Conservation (phyloP, 306 rosid genomes). For the Vicia faba region DNA sequence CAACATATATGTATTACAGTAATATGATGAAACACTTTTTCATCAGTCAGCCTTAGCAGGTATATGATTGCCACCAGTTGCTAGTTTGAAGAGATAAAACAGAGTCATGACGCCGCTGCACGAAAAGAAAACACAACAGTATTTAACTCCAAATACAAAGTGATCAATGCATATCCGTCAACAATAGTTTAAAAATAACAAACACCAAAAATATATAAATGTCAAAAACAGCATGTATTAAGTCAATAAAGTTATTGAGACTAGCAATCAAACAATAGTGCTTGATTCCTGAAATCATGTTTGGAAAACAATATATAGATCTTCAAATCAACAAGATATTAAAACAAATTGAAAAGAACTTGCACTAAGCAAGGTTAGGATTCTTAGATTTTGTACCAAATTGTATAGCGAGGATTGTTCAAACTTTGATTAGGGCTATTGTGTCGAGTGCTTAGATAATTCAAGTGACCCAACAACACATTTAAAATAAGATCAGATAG, state of each 20-base stretch:
- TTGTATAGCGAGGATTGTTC: neutral
- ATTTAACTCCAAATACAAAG: constrained; percentile 34
- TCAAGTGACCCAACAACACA: neutral
- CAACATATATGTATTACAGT: constrained; percentile 3
- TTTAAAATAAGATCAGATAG: neutral
- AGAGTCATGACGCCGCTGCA: constrained; percentile 77
- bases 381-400: neutral
- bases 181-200: constrained; percentile 8
- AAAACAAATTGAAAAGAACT: constrained; percentile 21
- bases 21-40: constrained; percentile 11
- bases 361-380: constrained; percentile 2
- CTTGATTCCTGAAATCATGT: neutral
- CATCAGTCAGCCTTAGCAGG: constrained; percentile 64
- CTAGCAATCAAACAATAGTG: neutral
- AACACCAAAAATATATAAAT: constrained; percentile 1
- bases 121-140: constrained; percentile 25
- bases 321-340: constrained; percentile 24
- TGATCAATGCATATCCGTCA: neutral
- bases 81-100: constrained; percentile 79
- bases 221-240: neutral
- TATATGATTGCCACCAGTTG: constrained; percentile 84
- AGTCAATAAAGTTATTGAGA: neutral
- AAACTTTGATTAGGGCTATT: neutral
- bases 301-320: constrained; percentile 6
- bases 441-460: neutral